Evolutionary conservation across 176 grass and related monocot genomes (phyloP), one percentile per base, ranked within the genome.

Genomic region (Musa schizocarpa): DNA sequence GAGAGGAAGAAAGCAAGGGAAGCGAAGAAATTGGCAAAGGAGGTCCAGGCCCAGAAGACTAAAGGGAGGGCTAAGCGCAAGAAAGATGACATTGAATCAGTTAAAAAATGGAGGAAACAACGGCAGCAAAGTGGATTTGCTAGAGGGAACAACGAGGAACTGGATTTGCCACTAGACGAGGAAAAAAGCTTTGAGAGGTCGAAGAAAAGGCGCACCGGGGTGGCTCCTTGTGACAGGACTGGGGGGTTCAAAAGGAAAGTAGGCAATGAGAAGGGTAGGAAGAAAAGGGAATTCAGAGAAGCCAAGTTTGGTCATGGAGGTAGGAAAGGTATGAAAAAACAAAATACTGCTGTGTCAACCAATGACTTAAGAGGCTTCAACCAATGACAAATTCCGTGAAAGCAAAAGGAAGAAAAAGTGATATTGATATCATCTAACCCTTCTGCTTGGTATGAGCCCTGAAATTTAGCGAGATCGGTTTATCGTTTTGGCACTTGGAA

Each of bases 81-180:
- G 85, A 96, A 96, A 67, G 92, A 96, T 55, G 81, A 86, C 16
- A 96, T 96, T 2, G 92, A 96, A 49, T 89, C 84, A 0, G 92
- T 96, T 54, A 96, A 92, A 85, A 92, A 89, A 82, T 96, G 92
- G 92, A 87, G 92, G 83, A 96, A 96, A 69, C 89, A 96, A 56
- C 89, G 92, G 82, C 87, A 92, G 16, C 85, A 84, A 19, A 85
- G 87, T 13, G 87, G 89, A 21, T 96, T 92, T 80, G 62, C 77
- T 7, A 87, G 85, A 58, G 82, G 82, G 16, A 83, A 83, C 7
- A 81, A 85, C 76, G 84, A 86, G 6, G 69, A 72, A 13, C 77
- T 83, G 68, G 73, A 81, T 76, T 77, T 92, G 13, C 76, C 76
- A 23, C 92, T 96, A 65, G 87, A 96, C 14, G 85, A 50, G 1